Evolutionary conservation across 1,139 yeast species (phyloP), one percentile per base, ranked within the genome.

Genomic region (Lipomyces yarrowii): DNA sequence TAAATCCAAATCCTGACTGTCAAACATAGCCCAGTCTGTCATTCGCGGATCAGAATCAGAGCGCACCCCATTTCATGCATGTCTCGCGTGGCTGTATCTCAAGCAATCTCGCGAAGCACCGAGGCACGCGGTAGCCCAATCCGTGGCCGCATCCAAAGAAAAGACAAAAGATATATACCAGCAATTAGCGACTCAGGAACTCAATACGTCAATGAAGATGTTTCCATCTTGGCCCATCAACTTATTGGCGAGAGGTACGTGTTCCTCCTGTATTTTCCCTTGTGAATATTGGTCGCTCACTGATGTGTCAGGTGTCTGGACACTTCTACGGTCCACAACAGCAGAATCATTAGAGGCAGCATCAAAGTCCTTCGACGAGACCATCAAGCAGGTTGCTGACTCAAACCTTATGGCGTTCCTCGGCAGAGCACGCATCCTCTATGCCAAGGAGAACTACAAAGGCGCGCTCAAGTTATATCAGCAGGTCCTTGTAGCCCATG

Each of bases 391-490:
- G 18, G 73, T 78, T n/a, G 71, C 73, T 18, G 77, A 79, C 57
- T 80, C 82, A 60, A 92, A 92, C 76, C 84, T 91, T 64, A 86
- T 87, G 77, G 97, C 97, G 1, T 79, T 90, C 64, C 77, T 93
- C 68, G 96, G 96, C 35, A 90, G 91, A 73, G 99, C 98, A 1
- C 91, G 93, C 69, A 82, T 91, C 35, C 79, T 88, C 48, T 87
- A 91, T 74, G 85, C 84, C 71, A 89, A 88, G 76, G 87, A 86
- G 69, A 90, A 90, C 75, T 92, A 88, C 77, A 77, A 84, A 42
- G 86, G 83, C 8, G 94, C 98, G 21, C 83, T 94, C 72, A 89
- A 88, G 75, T 77, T 90, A 57, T 94, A 90, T 77, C 99, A 94
- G 79, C 90, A 88, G 71, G 88, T 91, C 10, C 81, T 94, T 71